Base-by-base conservation (phyloP, 108 stramenopile species). In the Licmophora abbreviata region DNA sequence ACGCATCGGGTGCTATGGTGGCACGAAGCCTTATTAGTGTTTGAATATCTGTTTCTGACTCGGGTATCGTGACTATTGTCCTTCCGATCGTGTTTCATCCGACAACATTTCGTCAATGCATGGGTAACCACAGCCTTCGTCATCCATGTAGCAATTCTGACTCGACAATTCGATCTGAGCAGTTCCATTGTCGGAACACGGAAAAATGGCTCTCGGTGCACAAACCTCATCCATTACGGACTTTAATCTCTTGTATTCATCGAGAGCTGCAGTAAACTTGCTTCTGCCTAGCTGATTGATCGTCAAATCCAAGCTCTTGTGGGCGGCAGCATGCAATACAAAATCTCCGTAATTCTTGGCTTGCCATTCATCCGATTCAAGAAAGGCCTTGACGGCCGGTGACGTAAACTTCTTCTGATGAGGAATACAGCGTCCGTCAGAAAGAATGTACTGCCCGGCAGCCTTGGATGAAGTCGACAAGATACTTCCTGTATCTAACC, bases 111-210 rank as follows among this genome's bases (percentile, higher is more conserved):
- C 23, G n/a, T 58, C 64, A 28, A 66, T 56, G 50, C 64, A 66
- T 15, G 44, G 22, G 29, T 66, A 36, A 10, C 55, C 64, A 55
- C 66, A 67, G 9, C 59, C 66, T 17, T 23, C 37, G 45, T 54
- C 51, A 14, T 41, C 43, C 5, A 43, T 31, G 23, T 54, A 67
- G 34, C 66, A 67, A 4, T 20, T 55, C 28, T 32, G 14, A 7
- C 17, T 32, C 4, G 64, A 28, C n/a, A 30, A 43, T 1, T 29
- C 45, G 5, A 44, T 1, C 27, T 43, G 59, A 27, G 11, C 11
- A 5, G 14, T 1, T 4, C 66, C 66, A 42, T 51, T 43, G 17
- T 21, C 3, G 1, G 52, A 24, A 46, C 66, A 67, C 31, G 57
- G 56, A 30, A 47, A 51, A 3, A 33, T 11, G 0, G 53, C 63